phyloP scores from a whole-genome alignment of 148 eudicot genomes.

The Spergularia bocconei region DNA sequence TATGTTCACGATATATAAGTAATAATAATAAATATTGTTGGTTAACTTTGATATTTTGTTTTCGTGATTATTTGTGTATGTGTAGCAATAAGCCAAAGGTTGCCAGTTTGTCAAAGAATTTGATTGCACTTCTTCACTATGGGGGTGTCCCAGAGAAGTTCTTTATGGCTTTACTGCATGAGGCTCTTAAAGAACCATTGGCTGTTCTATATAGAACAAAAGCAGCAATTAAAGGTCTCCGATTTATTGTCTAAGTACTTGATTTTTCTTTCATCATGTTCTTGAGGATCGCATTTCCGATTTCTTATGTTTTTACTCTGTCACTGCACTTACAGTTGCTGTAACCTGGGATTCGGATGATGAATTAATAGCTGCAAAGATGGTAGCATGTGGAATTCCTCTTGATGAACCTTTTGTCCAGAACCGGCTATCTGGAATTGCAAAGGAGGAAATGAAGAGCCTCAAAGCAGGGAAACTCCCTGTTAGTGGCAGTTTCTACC shows the following conservation, averaged over 20 bases:
- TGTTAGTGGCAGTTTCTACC: conserved; percentile 54
- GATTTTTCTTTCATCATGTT: not conserved
- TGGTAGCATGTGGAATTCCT: conserved; percentile 73
- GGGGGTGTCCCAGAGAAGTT: conserved; percentile 70
- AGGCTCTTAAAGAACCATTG: conserved; percentile 47
- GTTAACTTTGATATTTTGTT: not conserved
- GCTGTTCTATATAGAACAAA: conserved; percentile 32
- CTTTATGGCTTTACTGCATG: conserved; percentile 44
- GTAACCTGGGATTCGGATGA: conserved; percentile 44
- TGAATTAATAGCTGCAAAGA: conserved; percentile 38
- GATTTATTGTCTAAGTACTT: not conserved
- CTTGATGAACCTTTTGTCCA: conserved; percentile 70
- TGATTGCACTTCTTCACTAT: conserved; percentile 75
- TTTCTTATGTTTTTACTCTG: conserved; percentile 1
- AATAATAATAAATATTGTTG: not conserved
- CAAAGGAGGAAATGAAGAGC: conserved; percentile 43
- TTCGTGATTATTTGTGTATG: not conserved
- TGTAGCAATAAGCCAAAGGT: conserved; percentile 61
- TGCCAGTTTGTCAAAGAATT: conserved; percentile 50
- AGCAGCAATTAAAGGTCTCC: conserved; percentile 63
- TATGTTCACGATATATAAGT: not conserved
- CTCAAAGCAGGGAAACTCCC: conserved; percentile 69
- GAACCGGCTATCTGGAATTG: conserved; percentile 39
- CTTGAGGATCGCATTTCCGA: not conserved
- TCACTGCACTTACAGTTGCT: conserved; percentile 47